phyloP scores from a whole-genome alignment of 345 rosid genomes.

The Dovyalis caffra region DNA sequence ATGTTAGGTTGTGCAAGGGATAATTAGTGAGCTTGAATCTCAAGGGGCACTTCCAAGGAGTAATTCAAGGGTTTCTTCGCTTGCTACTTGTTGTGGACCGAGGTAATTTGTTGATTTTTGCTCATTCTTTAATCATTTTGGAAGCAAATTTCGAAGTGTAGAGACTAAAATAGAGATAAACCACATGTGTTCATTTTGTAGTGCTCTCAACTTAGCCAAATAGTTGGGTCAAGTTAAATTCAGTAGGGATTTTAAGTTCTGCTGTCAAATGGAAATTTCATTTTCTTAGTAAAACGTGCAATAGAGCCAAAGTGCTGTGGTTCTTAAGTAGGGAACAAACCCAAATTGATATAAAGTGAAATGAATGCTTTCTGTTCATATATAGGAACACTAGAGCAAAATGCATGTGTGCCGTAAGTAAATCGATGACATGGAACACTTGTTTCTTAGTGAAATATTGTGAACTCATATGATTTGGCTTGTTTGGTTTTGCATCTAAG shows the following conservation, averaged over 20 bases:
- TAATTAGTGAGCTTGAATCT: slow-evolving; percentile 95
- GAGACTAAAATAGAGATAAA: neutral
- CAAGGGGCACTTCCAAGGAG: slow-evolving; percentile 99
- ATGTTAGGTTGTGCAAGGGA: slow-evolving; percentile 91
- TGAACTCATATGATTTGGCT: neutral
- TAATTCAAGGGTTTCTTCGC: slow-evolving; percentile 98
- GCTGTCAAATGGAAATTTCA: too few species aligned
- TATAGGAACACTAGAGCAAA: neutral
- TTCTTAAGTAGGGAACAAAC: too few species aligned
- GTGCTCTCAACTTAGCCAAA: too few species aligned
- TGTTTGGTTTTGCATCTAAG: neutral
- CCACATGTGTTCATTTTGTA: neutral
- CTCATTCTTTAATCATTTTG: neutral
- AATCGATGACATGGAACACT: neutral
- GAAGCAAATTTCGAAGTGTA: slow-evolving; percentile 1
- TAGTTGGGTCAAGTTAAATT: too few species aligned
- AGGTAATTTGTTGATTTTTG: slow-evolving; percentile 44
- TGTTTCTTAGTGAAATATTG: neutral
- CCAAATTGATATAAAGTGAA: too few species aligned
- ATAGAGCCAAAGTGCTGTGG: too few species aligned
- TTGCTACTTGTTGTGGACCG: slow-evolving; percentile 98
- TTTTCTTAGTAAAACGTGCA: neutral
- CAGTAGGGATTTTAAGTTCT: too few species aligned
- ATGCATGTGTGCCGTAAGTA: too few species aligned
- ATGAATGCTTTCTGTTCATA: neutral